Evolutionary conservation across 2,329 filamentous ascomycete species (phyloP), one percentile per base, ranked within the genome.

Genomic region (Epichloe typhina): DNA sequence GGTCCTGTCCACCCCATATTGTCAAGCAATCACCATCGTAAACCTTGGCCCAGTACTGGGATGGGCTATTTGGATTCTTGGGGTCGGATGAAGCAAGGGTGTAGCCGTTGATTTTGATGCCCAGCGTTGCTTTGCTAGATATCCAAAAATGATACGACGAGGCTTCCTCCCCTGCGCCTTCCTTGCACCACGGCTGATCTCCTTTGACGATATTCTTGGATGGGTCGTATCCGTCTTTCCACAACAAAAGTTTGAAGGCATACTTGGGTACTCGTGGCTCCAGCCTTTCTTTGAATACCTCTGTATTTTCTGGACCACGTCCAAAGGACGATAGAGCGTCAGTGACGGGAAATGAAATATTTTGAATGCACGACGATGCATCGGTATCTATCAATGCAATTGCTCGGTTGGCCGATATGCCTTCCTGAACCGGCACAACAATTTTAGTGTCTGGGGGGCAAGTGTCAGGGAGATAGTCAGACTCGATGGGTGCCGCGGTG

Each of bases 191-290:
- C 46, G 70, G 62, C 51, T 66, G 70, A 73, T 82, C 51, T 76
- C 73, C 55, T 77, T 79, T 48, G 76, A 76, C 37, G 71, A 71
- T 48, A 21, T 77, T 74, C 46, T 72, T 74, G 46, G 71, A 71
- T 7, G 76, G 72, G 52, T 87, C 83, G 52, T 83, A 83, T 11
- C 78, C 79, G 0, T 82, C 76, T 50, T 79, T 82, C 75, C 84
- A 88, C 33, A 93, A 79, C 36, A 88, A 73, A 38, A 96, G 71
- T 59, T 86, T 84, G 58, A 95, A 80, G 0, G 87, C 88, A 55
- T 83, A 83, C 62, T 91, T 91, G 1, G 90, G 88, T 37, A 97
- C 80, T 15, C 82, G 83, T 2, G 73, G 75, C 56, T 96, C 88
- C 23, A 70, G 68, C 33, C 66, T 69, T 46, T 82, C 71, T 1